Base-by-base conservation (phyloP, 2,329 filamentous ascomycete genomes). In the Setomelanomma holmii region DNA sequence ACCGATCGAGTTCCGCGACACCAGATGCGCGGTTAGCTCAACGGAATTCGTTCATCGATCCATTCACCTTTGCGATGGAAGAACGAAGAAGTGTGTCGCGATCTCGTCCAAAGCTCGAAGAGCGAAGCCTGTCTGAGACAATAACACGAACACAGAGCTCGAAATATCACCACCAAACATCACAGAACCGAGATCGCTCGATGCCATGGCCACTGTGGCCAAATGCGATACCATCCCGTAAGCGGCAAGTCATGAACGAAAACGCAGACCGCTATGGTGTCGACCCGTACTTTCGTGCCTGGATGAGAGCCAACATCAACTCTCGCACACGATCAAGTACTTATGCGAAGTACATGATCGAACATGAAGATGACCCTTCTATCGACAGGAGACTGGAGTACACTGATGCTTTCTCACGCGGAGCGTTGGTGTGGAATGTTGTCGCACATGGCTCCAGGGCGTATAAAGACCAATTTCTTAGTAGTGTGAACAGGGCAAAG, bases 341-440 rank as follows among this genome's bases (percentile, higher is more conserved):
- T 5, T 68, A 65, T 40, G 54, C 58, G 3, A 63, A 66, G 41
- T 68, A 63, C 45, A 54, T 66, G 61, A 64, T 66, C 27, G 63
- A 68, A 39, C 39, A 46, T 20, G 63, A 66, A 41, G 53, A 66
- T 21, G 53, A 68, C 23, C 60, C 60, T 1, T 61, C 64, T 40
- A 53, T 63, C 46, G 66, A 68, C 53, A 62, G 30, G 33, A 53
- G 63, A 12, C 23, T 64, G n/a, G 53, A 56, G 4, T 68, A 66
- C 23, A 40, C 48, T n/a, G 50, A 48, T 16, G 20, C 35, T n/a
- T n/a, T 49, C 6, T 45, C 47, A n/a, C 47, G 55, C 1, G 34
- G 45, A 22, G 43, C 41, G 19, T 36, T 60, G 14, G 3, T 54
- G 12, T 35, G 46, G 38, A 19, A 19, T 11, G 23, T 59, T 5